These are phyloP conservation scores for Ogataea methylovora DNA, from an alignment of 805 yeast genomes.

Conservation along the genomic window DNA sequence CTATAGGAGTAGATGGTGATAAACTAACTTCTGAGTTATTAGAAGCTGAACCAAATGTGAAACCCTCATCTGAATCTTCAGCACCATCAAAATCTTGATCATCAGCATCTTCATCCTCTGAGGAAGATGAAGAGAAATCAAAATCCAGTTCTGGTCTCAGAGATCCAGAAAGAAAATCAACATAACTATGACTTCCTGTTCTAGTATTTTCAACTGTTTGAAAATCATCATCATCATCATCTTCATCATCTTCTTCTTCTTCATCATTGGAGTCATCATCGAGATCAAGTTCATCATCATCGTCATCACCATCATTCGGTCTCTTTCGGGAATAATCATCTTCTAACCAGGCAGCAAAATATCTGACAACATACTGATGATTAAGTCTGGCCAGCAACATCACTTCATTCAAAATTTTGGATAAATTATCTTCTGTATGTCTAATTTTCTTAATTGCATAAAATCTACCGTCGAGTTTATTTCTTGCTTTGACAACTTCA, in stretches of 20 bases:
- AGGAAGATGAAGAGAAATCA: conserved; percentile 37
- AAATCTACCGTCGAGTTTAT: conserved; percentile 86
- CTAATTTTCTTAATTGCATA: conserved; percentile 91
- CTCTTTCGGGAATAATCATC: conserved; percentile 36
- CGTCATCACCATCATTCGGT: conserved; percentile 19
- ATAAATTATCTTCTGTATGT: conserved; percentile 72
- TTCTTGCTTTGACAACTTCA: conserved; percentile 95
- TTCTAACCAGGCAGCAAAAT: conserved; percentile 97
- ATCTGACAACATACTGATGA: conserved; percentile 93
- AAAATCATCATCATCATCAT: conserved; percentile 17
- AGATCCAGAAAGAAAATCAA: conserved; percentile 67
- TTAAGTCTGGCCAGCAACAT: conserved; percentile 85
- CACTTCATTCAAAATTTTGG: conserved; percentile 83
- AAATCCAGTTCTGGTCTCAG: conserved; percentile 51
- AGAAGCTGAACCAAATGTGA: conserved; percentile 18
- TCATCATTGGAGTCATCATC: conserved; percentile 15
- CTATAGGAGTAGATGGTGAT: no score
- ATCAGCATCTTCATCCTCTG: conserved; percentile 11
- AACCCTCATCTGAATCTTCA: conserved; percentile 16
- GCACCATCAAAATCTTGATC: conserved; percentile 15
- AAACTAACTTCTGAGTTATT: conserved; percentile 1
- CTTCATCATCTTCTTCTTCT: conserved; percentile 26
- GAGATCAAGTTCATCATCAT: conserved; percentile 18
- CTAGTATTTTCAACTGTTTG: conserved; percentile 12
- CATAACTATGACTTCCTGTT: conserved; percentile 28